phyloP scores from a whole-genome alignment of 768 basidiomycete genomes.

The Suillus spraguei region DNA sequence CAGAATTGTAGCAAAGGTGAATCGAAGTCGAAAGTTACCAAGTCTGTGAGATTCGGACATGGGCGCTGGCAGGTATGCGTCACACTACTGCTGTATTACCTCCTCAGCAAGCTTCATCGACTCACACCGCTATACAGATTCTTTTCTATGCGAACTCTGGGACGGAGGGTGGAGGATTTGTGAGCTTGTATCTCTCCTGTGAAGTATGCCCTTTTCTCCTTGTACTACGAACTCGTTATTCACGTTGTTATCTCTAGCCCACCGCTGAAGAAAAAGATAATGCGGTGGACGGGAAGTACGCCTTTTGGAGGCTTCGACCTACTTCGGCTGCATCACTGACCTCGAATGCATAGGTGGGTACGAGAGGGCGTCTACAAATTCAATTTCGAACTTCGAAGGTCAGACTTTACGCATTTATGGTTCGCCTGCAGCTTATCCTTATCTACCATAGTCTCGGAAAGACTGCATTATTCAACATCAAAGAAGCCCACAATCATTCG shows the following conservation, averaged over 20 bases:
- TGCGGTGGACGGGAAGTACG: constrained; percentile 61
- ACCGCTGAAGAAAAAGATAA: constrained; percentile 74
- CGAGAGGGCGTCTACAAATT: constrained; percentile 87
- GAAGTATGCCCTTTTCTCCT: constrained; percentile 53
- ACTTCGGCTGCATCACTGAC: constrained; percentile 3
- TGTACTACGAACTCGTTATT: background rate
- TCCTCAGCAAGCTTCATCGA: background rate
- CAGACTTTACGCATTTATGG: constrained; percentile 10
- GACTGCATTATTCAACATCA: constrained; percentile 56
- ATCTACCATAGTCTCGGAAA: constrained; percentile 42
- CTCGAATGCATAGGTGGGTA: constrained; percentile 58
- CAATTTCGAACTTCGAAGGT: constrained; percentile 81
- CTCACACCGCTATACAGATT: constrained; percentile 46
- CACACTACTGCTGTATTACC: constrained; percentile 14
- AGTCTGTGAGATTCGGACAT: constrained; percentile 75
- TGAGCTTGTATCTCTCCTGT: constrained; percentile 81
- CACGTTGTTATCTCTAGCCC: constrained; percentile 48
- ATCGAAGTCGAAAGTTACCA: constrained; percentile 74
- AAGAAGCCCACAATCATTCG: constrained; percentile 82
- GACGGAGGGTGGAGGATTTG: constrained; percentile 56
- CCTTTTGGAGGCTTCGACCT: background rate
- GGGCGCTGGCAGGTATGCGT: constrained; percentile 68
- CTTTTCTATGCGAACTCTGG: constrained; percentile 87
- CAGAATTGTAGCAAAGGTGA: constrained; percentile 61
- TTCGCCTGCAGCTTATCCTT: constrained; percentile 4